Evolutionary conservation across 163 green algal species (phyloP).

Genomic region (Scenedesmus sp.): DNA sequence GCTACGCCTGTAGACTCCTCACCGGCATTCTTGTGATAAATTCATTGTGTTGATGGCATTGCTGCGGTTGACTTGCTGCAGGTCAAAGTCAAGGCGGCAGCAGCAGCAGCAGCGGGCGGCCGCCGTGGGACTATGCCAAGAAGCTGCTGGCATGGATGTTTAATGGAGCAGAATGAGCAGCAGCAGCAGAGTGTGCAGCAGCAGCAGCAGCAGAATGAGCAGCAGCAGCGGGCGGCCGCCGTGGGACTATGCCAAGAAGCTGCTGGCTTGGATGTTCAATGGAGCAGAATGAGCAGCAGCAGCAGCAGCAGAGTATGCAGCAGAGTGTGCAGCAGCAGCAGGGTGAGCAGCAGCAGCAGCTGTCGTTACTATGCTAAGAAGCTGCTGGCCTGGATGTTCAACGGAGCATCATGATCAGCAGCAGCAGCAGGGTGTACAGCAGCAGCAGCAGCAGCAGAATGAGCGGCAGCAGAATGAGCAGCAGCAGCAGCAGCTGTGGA

Average conservation of each 20-base stretch:
- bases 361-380: not conserved
- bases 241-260: not conserved
- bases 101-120: not conserved
- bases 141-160: slow-evolving; percentile 39
- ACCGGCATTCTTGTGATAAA: too few relatives aligned
- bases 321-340: not conserved
- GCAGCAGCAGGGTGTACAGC: not conserved
- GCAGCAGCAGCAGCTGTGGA: not conserved
- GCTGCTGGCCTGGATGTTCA: not conserved
- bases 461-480: not conserved
- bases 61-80: not conserved
- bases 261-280: slow-evolving; percentile 45
- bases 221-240: slow-evolving; percentile 3
- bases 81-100: not conserved
- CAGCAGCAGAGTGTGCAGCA: not conserved
- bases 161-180: slow-evolving; percentile 37
- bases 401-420: too few relatives aligned
- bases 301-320: not conserved
- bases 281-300: slow-evolving; percentile 33
- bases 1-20: too few relatives aligned
- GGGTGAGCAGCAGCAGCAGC: not conserved
- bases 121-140: slow-evolving; percentile 11
- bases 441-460: not conserved
- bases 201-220: not conserved
- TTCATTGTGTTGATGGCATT: too few relatives aligned